Base-by-base conservation (phyloP, 148 eudicot species). In the Pouteria glomerata region DNA sequence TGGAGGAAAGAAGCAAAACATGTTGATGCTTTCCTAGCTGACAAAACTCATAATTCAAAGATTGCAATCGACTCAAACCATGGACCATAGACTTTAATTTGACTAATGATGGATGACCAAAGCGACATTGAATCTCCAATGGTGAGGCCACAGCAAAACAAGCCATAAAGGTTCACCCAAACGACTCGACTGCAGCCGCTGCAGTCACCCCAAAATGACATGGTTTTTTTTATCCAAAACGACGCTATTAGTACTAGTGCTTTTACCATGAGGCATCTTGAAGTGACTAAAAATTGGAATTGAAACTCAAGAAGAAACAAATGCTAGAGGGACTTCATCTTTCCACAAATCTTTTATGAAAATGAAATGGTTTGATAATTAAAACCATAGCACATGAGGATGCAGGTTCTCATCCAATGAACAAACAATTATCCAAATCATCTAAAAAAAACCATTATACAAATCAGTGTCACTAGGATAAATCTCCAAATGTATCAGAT, bases 291-390 rank as follows among this genome's bases (percentile, higher is more conserved):
- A 29, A n/a, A 62, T 62, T 37, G 45, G 21, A 60, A 35, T 35
- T 62, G 66, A 62, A 27, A 61, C 16, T 61, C 45, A 21, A 34
- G 45, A 16, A 18, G n/a, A 19, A 30, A 31, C 0, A 60, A 6
- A 60, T 60, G 34, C 41, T 34, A n/a, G 44, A 62, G 45, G 47
- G 27, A n/a, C 15, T 34, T 62, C 21, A 35, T 16, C 14, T 35
- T 62, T 35, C 66, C 26, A 27, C 27, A 62, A 62, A 21, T 21
- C 66, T 42, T 23, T 39, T 5, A 63, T 63, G 68, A 31, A 63
- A 10, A 16, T 63, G 51, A 63, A 63, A n/a, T 5, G 3, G 13
- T 39, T 23, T 26, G 33, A 12, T 41, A 53, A 14, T 63, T n/a
- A 63, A 35, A 63, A 12, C 68, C 68, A 23, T 6, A 63, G n/a